Base-by-base conservation (phyloP, 306 rosid genomes). In the Sicyos baderoa region DNA sequence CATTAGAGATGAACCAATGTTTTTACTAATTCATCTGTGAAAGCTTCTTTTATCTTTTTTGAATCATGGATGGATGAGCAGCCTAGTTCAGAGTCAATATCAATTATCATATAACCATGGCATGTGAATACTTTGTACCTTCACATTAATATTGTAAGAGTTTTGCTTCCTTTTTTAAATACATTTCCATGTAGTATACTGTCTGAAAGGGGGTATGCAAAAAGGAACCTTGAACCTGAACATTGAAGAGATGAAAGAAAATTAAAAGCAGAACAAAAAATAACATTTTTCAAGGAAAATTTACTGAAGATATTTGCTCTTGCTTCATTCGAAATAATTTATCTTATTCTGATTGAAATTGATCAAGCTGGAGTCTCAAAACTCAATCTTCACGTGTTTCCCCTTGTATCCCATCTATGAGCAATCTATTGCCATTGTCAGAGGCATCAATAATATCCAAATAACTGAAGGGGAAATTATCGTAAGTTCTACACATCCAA, bases 21-120 rank as follows among this genome's bases (percentile, higher is more conserved):
- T 7, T 23, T 7, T 50, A 7, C 54, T 50, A 5, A 50, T 50
- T 50, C 54, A 50, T 15, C 4, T 16, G 2, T 50, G n/a, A 50
- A 49, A 49, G 54, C 54, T 49, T 49, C 54, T 2, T 49, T 49
- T 49, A 49, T 49, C 54, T 12, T 3, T 49, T 49, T 17, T 15
- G 22, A 8, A 17, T 52, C 56, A 5, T n/a, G 56, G 10, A 52
- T 52, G 22, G 18, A 17, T 52, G 56, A 52, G 56, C 56, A 17
- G 56, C 54, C 21, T 51, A 51, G 21, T 16, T 51, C 54, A 51
- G 8, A 51, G 21, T 51, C 19, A 51, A 51, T 51, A 19, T 6
- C 54, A 51, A n/a, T n/a, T n/a, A n/a, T n/a, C n/a, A n/a, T 52
- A 52, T 52, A 52, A 52, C 22, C 56, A 17, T 52, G 56, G 54